A percentile compares a stretch with the other conserved stretches of the same genome.
Conservation (phyloP, 1,284 basidiomycete genomes). For the Ustilago trichophora region DNA sequence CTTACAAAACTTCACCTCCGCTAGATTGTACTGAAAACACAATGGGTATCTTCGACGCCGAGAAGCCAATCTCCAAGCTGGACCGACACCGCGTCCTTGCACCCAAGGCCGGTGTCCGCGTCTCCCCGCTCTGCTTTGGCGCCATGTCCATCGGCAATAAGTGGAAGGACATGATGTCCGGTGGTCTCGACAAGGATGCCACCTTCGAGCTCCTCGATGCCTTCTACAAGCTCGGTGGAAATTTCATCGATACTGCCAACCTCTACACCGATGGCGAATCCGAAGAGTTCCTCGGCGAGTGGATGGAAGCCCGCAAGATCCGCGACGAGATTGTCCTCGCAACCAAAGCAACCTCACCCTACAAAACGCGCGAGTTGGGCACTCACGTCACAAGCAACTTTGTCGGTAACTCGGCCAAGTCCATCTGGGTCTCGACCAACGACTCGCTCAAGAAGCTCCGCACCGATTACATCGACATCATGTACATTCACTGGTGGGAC, state of each 20-base stretch:
- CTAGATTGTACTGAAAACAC: no score
- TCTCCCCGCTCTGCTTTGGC: constrained; percentile 71
- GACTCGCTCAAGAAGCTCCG: constrained; percentile 72
- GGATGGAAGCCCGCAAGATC: constrained; percentile 71
- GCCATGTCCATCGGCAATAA: constrained; percentile 71
- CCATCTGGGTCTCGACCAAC: constrained; percentile 37
- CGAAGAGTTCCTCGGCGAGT: constrained; percentile 73
- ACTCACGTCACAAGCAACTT: constrained; percentile 66
- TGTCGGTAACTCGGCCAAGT: constrained; percentile 68
- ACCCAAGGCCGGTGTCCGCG: constrained; percentile 69
- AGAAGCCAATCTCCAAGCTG: constrained; percentile 45
- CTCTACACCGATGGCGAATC: constrained; percentile 71
- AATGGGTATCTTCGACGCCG: constrained; percentile 37
- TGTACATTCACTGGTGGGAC: constrained; percentile 72
- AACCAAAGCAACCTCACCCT: constrained; percentile 70
- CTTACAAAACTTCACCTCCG: no score
- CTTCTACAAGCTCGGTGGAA: constrained; percentile 64
- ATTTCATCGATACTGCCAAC: constrained; percentile 73
- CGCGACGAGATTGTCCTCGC: constrained; percentile 72
- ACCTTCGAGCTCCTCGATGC: constrained; percentile 49
- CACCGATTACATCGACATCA: constrained; percentile 70
- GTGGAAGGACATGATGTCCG: constrained; percentile 66
- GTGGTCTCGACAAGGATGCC: constrained; percentile 38
- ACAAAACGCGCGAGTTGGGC: constrained; percentile 28
- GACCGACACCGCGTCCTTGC: constrained; percentile 68